Evolutionary conservation across 2,329 filamentous ascomycete genomes (phyloP).

Genomic region (Colletotrichum tofieldiae): DNA sequence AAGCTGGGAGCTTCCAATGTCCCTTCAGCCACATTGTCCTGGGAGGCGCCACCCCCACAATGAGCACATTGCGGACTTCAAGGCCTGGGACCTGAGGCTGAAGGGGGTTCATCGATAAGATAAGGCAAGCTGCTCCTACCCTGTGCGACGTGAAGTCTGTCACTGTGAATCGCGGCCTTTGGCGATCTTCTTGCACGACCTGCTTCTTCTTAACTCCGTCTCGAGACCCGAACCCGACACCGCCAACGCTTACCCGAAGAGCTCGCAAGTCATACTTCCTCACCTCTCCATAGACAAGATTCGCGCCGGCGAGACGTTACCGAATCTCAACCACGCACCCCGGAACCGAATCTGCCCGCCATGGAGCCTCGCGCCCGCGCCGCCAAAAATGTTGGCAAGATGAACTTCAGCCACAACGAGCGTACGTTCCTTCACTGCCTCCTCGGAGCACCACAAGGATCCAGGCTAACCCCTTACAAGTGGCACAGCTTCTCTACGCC

Average conservation of each 20-base stretch:
- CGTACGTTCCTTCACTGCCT: slow-evolving; percentile 63
- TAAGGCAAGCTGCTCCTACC: slow-evolving; percentile 11
- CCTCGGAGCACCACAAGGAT: background rate
- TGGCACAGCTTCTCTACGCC: slow-evolving; percentile 82
- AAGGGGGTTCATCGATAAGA: background rate
- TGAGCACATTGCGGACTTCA: background rate
- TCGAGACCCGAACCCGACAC: background rate
- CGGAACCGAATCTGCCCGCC: slow-evolving; percentile 51
- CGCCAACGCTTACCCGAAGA: background rate
- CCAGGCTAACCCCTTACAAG: slow-evolving; percentile 57
- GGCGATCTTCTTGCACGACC: background rate
- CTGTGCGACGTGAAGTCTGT: slow-evolving; percentile 28
- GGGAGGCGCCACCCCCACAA: slow-evolving; percentile 23
- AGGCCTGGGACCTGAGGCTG: slow-evolving; percentile 8
- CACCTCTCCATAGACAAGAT: background rate
- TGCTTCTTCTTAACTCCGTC: background rate
- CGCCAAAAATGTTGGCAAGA: slow-evolving; percentile 85
- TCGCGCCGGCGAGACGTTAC: background rate
- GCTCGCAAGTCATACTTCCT: no score
- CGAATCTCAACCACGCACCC: background rate
- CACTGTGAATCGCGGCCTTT: slow-evolving; percentile 14
- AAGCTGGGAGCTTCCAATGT: background rate
- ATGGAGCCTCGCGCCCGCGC: slow-evolving; percentile 85
- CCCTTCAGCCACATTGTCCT: slow-evolving; percentile 10
- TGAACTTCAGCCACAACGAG: slow-evolving; percentile 83